These are phyloP conservation scores for Leucaena leucocephala DNA, from an alignment of 306 rosid genomes.

Conservation along the genomic window DNA sequence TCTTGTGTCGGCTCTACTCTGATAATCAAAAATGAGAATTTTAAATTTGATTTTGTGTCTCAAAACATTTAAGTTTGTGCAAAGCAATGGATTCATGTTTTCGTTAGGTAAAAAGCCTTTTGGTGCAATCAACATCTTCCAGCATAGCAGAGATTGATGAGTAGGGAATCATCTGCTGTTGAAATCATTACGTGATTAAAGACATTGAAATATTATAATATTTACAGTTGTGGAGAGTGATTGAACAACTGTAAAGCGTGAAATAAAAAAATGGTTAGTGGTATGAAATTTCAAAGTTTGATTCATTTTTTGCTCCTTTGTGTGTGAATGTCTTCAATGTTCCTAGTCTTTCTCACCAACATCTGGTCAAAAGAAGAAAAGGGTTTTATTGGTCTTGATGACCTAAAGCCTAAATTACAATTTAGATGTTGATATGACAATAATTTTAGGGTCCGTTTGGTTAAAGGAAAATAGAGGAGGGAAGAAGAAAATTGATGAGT, in stretches of 20 bases:
- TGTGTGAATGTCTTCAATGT: background rate
- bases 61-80: conserved; percentile 14
- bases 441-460: too few relatives aligned
- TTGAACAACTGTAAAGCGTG: conserved; percentile 15
- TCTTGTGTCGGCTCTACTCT: background rate
- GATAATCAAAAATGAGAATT: background rate
- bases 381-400: conserved; percentile 28
- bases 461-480: too few relatives aligned
- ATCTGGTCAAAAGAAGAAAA: background rate
- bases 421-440: background rate
- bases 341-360: conserved; percentile 10
- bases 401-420: conserved; percentile 14
- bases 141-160: conserved; percentile 33
- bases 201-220: conserved; percentile 11
- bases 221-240: conserved; percentile 17
- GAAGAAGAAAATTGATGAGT: too few relatives aligned
- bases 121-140: conserved; percentile 31
- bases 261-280: conserved; percentile 17
- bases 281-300: conserved; percentile 33
- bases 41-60: background rate
- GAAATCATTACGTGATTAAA: conserved; percentile 28
- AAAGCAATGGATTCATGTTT: conserved; percentile 12
- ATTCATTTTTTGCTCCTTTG: conserved; percentile 4
- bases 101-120: conserved; percentile 38
- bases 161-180: conserved; percentile 25